phyloP scores from a whole-genome alignment of 495 filamentous ascomycete genomes.

The Neurospora sp. region DNA sequence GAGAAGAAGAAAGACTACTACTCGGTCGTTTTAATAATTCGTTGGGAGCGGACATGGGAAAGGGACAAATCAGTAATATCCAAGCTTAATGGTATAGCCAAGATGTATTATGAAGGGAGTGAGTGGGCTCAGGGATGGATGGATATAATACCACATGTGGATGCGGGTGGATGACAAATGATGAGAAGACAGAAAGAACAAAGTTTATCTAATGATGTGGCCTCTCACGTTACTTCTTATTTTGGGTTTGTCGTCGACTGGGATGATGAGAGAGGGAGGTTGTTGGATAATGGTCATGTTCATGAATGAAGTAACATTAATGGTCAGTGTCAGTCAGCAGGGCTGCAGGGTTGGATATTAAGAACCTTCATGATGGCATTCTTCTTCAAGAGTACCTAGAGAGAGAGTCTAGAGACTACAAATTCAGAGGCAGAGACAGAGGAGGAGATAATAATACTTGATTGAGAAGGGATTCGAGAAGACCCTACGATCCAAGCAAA shows the following conservation, averaged over 20 bases:
- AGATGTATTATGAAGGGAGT: neutral
- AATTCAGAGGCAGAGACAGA: neutral
- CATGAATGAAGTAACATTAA: neutral
- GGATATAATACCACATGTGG: neutral
- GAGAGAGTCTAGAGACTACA: neutral
- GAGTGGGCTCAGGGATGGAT: neutral
- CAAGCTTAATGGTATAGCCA: neutral
- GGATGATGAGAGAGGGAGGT: neutral
- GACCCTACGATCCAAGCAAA: neutral
- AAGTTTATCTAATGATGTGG: neutral
- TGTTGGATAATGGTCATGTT: neutral
- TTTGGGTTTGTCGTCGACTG: neutral
- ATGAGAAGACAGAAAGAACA: neutral
- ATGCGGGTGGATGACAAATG: neutral
- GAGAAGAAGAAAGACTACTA: neutral
- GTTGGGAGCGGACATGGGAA: neutral
- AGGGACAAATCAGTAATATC: neutral
- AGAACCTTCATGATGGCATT: neutral
- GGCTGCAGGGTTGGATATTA: neutral
- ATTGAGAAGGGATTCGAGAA: no score
- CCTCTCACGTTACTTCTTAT: neutral
- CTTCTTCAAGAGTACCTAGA: neutral
- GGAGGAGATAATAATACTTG: neutral
- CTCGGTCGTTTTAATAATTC: neutral
- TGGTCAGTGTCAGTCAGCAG: neutral